Evolutionary conservation across 2,329 filamentous ascomycete species (phyloP), one percentile per base, ranked within the genome.

Genomic region (Mycosphaerella arachidis): DNA sequence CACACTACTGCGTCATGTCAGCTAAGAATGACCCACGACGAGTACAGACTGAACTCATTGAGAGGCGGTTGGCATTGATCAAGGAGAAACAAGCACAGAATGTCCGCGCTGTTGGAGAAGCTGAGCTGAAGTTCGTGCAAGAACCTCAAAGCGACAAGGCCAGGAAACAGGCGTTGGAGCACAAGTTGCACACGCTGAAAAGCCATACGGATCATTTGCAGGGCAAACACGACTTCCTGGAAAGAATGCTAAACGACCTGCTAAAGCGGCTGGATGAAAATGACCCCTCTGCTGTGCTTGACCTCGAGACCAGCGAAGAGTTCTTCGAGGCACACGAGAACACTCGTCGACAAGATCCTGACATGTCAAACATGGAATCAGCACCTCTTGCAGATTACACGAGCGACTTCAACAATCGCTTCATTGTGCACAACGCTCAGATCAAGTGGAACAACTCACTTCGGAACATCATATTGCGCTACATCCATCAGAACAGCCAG

Each of bases 371-470:
- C 20, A 78, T 88, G 56, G 86, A 91, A 64, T 83, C 88, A 1
- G 85, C 87, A 2, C 84, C 88, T 0, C 84, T 87, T 3, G 85
- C 89, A 16, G 92, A 97, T 66, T 93, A 93, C 66, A 87, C 90
- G 53, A 96, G 90, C 74, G 92, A 97, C 72, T 99, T 97, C 80
- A 94, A 95, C 73, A 99, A 99, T 71, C 89, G 94, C 1, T 99
- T 99, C 78, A 93, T 97, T 68, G 89, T 99, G 55, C 94, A 99
- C 79, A 99, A 99, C 69, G 85, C 95, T 72, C 94, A 99, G 71
- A 79, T 99, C 59, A 99, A 99, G 75, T 99, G 94, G 94, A 97
- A 96, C 78, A 99, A 99, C 69, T 85, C 92, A 10, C 78, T 99
- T 40, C 86, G 94, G 60, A 97, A 99, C 71, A 97, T 97, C 69